Base-by-base conservation (phyloP, 1,284 basidiomycete species). In the Ustilago trichophora region DNA sequence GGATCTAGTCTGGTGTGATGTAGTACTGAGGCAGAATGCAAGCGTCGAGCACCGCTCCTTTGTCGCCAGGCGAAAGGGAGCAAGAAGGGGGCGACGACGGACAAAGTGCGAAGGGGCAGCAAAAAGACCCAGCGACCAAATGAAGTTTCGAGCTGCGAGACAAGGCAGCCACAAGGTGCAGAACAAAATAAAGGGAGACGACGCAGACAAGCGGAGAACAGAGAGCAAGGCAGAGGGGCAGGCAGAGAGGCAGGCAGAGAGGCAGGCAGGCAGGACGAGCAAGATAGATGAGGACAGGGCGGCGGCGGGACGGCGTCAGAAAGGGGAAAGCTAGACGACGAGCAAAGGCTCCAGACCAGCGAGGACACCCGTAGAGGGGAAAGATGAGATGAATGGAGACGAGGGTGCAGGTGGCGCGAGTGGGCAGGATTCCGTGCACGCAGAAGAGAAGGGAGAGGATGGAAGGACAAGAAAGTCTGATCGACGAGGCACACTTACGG, bases 1-100 rank as follows among this genome's bases (percentile, higher is more conserved):
- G n/a, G n/a, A n/a, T 13, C 42, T 60, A 50, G 36, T n/a, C 24
- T 53, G 57, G 46, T 54, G 49, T 47, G 50, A 59, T 59, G 50
- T 48, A 49, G 60, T 57, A 45, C 54, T 53, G 60, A 57, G 60
- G 60, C 60, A 64, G 54, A 57, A 47, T 49, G 60, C 60, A 52
- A 49, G 45, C 49, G 60, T 38, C 36, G 49, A 53, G 53, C 49
- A 51, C 40, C 22, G 26, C 38, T 38, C 26, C 54, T 57, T 57
- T 57, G 49, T 57, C 18, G 18, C 7, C 8, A 29, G 27, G 27
- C 8, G 27, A 29, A 13, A 19, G 21, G 32, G 25, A 40, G 19
- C 31, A 31, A 40, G 26, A 10, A 31, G 25, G n/a, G 21, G 19
- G 19, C n/a, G 26, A 43, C 32, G 59, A 56, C 34, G 53, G 59